Evolutionary conservation across 2,329 filamentous ascomycete species (phyloP), one percentile per base, ranked within the genome.

Genomic region (Cryphonectria japonica): DNA sequence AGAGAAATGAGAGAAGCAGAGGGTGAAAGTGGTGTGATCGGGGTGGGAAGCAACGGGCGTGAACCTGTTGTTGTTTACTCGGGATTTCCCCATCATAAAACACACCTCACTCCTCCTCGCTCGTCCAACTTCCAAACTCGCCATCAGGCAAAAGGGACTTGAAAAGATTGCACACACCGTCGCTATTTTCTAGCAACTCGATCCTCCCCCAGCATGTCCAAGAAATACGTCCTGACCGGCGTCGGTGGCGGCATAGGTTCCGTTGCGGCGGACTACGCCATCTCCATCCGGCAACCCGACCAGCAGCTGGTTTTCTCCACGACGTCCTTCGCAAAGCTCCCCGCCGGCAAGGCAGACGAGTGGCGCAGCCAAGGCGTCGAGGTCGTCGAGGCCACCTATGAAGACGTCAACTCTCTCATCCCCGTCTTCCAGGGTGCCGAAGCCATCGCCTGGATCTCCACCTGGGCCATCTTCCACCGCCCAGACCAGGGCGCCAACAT

Each of bases 391-490:
- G 70, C 71, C 59, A 68, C 69, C 67, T 75, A 75, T 50, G 69
- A 74, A 29, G 73, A 76, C 61, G n/a, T 67, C 3, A n/a, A 46
- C n/a, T 70, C 66, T 60, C 65, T 76, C 14, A 34, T 41, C 6
- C 59, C 68, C 52, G 63, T 72, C 26, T 75, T 76, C 72, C 63
- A 70, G 34, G 74, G 73, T 39, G 75, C 74, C 64, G 74, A 75
- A 59, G 73, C 75, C 29, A 65, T 76, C n/a, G 66, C 73, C 32
- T 71, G 75, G 65, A 69, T 75, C 50, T 74, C 74, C 39, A 74
- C 75, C 29, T 75, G 75, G 75, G 43, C 73, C 14, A 66, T 75
- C 50, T 67, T 61, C 46, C 69, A 74, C 32, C 67, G 72, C 13
- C 70, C 73, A 14, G 66, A 63, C 54, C 75, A 76, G 68, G 70